phyloP scores from a whole-genome alignment of 2,329 filamentous ascomycete species.

The Cladosporium oxysporum region DNA sequence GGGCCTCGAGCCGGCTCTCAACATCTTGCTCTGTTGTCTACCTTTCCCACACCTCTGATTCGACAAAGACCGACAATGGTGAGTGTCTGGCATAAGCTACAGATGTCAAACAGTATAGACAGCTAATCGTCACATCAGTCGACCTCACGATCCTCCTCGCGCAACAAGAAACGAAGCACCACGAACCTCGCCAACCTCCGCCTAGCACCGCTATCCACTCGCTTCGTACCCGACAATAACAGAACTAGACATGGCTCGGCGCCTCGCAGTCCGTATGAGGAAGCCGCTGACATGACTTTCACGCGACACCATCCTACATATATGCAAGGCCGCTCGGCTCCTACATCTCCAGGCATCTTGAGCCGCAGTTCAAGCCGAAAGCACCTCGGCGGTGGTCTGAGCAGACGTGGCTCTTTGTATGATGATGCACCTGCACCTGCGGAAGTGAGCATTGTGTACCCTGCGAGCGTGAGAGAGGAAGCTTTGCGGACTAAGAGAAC shows the following conservation, averaged over 20 bases:
- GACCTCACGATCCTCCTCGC: slow-evolving; percentile 34
- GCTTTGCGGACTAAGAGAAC: not conserved
- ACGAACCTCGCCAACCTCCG: slow-evolving; percentile 62
- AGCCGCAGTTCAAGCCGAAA: slow-evolving; percentile 44
- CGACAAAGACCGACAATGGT: not conserved
- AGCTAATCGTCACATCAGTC: slow-evolving; percentile 2
- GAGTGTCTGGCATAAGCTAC: not conserved
- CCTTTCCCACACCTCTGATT: not conserved
- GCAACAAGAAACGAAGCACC: slow-evolving; percentile 52
- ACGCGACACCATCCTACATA: slow-evolving; percentile 45
- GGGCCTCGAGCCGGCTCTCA: not conserved
- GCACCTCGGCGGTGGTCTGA: slow-evolving; percentile 35
- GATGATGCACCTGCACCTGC: slow-evolving; percentile 26
- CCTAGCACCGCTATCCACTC: slow-evolving; percentile 58
- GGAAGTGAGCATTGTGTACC: slow-evolving; percentile 15
- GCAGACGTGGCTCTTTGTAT: slow-evolving; percentile 34
- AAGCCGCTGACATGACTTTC: slow-evolving; percentile 29
- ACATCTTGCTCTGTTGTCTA: not conserved
- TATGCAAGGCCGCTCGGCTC: slow-evolving; percentile 51
- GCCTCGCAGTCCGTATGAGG: slow-evolving; percentile 31
- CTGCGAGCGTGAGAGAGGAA: slow-evolving; percentile 11
- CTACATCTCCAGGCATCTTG: slow-evolving; percentile 51
- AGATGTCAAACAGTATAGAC: not conserved
- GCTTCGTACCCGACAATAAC: slow-evolving; percentile 38
- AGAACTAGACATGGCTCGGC: slow-evolving; percentile 28